phyloP scores from a whole-genome alignment of 257 asterid species.

The Solanum pennellii region DNA sequence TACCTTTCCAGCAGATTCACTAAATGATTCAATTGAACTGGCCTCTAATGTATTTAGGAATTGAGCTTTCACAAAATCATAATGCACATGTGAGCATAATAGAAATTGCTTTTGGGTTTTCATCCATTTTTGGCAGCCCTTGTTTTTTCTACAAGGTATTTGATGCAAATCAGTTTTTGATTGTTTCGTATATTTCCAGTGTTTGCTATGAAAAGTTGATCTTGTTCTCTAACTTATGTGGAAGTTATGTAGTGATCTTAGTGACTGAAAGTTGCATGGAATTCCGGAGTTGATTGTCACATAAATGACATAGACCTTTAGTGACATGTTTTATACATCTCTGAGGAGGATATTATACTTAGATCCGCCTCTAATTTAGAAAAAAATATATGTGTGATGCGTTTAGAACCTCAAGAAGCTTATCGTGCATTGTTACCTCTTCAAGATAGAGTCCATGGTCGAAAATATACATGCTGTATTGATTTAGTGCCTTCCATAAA shows the following conservation, averaged over 20 bases:
- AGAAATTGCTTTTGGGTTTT: background rate
- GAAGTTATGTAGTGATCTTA: background rate
- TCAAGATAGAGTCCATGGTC: background rate
- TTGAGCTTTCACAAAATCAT: background rate
- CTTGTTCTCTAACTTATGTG: background rate
- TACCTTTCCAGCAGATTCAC: background rate
- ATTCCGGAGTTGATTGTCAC: background rate
- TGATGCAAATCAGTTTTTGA: background rate
- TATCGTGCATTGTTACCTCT: background rate
- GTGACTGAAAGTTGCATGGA: background rate
- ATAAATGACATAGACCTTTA: background rate
- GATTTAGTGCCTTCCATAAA: background rate
- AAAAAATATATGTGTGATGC: background rate
- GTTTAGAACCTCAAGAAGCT: background rate
- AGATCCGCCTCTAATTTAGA: background rate
- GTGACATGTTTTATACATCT: background rate
- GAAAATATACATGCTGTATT: background rate
- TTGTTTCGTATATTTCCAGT: background rate
- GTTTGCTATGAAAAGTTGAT: background rate
- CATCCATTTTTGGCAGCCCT: background rate
- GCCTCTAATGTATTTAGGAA: background rate
- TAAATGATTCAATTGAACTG: background rate
- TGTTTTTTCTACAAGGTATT: background rate
- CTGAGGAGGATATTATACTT: background rate
- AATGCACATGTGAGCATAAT: background rate